Evolutionary conservation across 2,329 filamentous ascomycete species (phyloP).

Genomic region (Nothophoma quercina): DNA sequence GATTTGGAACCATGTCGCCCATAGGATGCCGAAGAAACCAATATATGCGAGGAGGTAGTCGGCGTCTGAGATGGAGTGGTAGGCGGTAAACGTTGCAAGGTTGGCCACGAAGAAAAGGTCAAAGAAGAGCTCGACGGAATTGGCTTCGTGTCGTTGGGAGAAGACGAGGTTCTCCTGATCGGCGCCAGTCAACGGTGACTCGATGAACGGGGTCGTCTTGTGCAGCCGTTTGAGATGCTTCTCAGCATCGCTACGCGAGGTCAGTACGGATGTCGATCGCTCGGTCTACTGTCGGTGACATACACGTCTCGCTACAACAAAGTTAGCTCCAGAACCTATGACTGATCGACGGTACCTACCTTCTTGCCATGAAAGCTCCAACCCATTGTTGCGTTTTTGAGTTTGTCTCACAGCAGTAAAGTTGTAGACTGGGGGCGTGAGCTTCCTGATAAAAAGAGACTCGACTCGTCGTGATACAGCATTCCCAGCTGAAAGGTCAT

Average conservation of each 20-base stretch:
- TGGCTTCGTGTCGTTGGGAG: slow-evolving; percentile 50
- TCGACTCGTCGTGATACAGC: not conserved
- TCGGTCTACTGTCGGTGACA: slow-evolving; percentile 2
- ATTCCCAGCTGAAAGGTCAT: not conserved
- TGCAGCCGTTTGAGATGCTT: slow-evolving; percentile 47
- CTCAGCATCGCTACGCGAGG: slow-evolving; percentile 39
- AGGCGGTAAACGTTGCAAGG: slow-evolving; percentile 50
- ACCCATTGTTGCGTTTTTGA: slow-evolving; percentile 32
- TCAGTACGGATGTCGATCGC: slow-evolving; percentile 17
- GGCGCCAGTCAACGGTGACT: slow-evolving; percentile 46
- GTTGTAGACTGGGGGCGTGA: not conserved
- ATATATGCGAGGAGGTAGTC: slow-evolving; percentile 46
- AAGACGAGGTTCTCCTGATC: slow-evolving; percentile 47
- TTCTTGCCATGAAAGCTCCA: slow-evolving; percentile 43
- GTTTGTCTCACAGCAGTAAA: not conserved
- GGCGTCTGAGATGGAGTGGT: slow-evolving; percentile 48
- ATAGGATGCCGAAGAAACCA: slow-evolving; percentile 50
- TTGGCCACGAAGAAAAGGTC: slow-evolving; percentile 46
- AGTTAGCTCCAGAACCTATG: slow-evolving; percentile 10
- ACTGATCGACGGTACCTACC: slow-evolving; percentile 4
- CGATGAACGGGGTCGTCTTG: slow-evolving; percentile 44
- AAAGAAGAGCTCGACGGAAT: slow-evolving; percentile 50
- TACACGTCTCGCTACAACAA: slow-evolving; percentile 36
- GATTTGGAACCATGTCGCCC: slow-evolving; percentile 50
- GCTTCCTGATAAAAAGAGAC: not conserved